These are phyloP conservation scores for Paracoccidioides brasiliensis DNA, from an alignment of 2,329 filamentous ascomycete genomes.

Conservation along the genomic window DNA sequence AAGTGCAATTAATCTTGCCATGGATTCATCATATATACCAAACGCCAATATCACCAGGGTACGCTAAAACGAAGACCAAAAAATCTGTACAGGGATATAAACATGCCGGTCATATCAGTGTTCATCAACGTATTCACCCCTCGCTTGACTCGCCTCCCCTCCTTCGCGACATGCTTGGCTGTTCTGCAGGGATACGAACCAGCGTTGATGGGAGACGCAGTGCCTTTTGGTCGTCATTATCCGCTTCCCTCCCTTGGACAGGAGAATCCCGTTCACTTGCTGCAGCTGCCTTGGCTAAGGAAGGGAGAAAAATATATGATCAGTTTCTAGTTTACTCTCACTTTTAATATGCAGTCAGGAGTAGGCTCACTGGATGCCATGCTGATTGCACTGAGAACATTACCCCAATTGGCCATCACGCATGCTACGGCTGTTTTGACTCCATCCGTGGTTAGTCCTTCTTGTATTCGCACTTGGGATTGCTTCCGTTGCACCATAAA, in stretches of 20 bases:
- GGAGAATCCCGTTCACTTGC: slow-evolving; percentile 11
- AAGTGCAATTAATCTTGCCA: background rate
- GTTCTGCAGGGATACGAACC: slow-evolving; percentile 30
- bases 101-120: background rate
- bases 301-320: background rate
- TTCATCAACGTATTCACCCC: background rate
- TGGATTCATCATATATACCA: background rate
- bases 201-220: slow-evolving; percentile 27
- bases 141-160: background rate
- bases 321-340: background rate
- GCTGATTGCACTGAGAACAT: slow-evolving; percentile 49
- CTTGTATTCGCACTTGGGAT: background rate
- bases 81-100: background rate
- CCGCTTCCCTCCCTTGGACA: slow-evolving; percentile 7
- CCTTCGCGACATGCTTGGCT: slow-evolving; percentile 8
- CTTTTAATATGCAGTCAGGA: background rate
- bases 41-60: background rate
- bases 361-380: slow-evolving; percentile 48
- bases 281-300: slow-evolving; percentile 17
- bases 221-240: slow-evolving; percentile 61
- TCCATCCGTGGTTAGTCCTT: slow-evolving; percentile 6
- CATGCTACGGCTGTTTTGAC: slow-evolving; percentile 44
- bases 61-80: background rate
- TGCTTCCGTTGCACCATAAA: background rate
- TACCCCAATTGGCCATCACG: slow-evolving; percentile 56